A percentile compares a stretch with the other conserved stretches of the same genome.
Conservation (phyloP, 2,329 filamentous ascomycete genomes). For the Epichloe baconii region DNA sequence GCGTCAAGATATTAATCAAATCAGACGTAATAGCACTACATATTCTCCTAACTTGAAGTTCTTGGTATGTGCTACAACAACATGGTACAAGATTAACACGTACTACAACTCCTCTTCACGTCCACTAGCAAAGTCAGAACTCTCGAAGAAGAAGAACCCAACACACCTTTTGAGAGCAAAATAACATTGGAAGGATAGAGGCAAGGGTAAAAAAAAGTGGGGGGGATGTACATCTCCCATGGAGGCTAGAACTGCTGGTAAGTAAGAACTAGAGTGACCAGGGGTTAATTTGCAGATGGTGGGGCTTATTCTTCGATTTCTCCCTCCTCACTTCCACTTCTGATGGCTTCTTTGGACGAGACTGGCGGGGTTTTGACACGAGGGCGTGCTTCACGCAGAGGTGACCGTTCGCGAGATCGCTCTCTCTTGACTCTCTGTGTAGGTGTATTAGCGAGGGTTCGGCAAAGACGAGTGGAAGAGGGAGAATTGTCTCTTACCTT, state of each 20-base stretch:
- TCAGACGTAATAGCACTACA: no score
- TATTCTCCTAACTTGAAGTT: no score
- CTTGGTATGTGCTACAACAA: conserved; percentile 2
- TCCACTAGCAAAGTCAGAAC: conserved; percentile 1
- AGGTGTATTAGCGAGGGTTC: conserved; percentile 14
- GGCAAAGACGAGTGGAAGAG: no score
- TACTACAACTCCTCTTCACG: neutral
- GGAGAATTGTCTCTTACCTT: conserved; percentile 37
- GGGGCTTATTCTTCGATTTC: conserved; percentile 66
- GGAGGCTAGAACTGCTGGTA: conserved; percentile 3
- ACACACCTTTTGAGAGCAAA: neutral
- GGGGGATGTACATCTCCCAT: neutral
- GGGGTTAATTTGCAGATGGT: neutral
- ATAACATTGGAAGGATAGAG: neutral
- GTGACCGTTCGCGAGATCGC: conserved; percentile 46
- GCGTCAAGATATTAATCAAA: no score
- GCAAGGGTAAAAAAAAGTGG: neutral
- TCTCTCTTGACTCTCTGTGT: conserved; percentile 45
- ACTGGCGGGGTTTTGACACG: conserved; percentile 43
- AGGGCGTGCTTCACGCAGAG: conserved; percentile 40
- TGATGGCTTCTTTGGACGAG: conserved; percentile 34
- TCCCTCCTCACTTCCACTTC: conserved; percentile 81
- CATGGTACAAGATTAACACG: neutral
- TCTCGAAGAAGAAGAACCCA: neutral
- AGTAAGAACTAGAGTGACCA: neutral